Base-by-base conservation (phyloP, 176 grass and related monocot species). In the Poa pratensis region DNA sequence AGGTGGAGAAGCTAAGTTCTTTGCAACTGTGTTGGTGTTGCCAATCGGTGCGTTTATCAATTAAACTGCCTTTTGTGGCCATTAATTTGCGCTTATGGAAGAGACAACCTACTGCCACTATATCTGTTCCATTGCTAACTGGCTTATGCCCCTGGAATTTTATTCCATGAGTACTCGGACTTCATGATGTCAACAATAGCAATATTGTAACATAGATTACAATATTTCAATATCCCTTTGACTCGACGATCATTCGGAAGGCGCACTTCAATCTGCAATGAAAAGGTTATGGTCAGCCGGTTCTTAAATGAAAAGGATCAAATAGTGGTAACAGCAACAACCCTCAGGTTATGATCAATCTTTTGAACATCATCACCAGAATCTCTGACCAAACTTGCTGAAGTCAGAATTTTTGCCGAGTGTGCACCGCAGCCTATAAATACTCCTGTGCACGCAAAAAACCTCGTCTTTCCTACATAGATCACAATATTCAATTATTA, bases 201-300 rank as follows among this genome's bases (percentile, higher is more conserved):
- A 66, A 66, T 18, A 66, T 66, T 66, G 28, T 66, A 66, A 66
- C 27, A 34, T 66, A 66, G 62, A 66, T 66, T 66, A 66, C 62
- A 66, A 66, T 66, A 66, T 34, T 32, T 66, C 28, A 66, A 66
- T 66, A 66, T 66, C 27, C 62, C 62, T 66, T 66, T 34, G 62
- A 32, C 27, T 34, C 62, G 62, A 18, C 62, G 28, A 30, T 34
- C 3, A 17, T 66, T 66, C 18, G 62, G 62, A 66, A 66, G 27
- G 2, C 28, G 14, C 62, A 66, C 62, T 66, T 66, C 62, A 66
- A 66, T 66, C 62, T 66, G 62, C 6, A 66, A 34, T 18, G 28
- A 66, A 65, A 64, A 32, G 62, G 27, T 9, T 66, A 34, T 34
- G 62, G 27, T 34, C 6, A 66, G 62, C 6, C 26, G 27, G 18